Evolutionary conservation across 352 stramenopile species (phyloP), one percentile per base, ranked within the genome.

Genomic region (Phytophthora syringae): DNA sequence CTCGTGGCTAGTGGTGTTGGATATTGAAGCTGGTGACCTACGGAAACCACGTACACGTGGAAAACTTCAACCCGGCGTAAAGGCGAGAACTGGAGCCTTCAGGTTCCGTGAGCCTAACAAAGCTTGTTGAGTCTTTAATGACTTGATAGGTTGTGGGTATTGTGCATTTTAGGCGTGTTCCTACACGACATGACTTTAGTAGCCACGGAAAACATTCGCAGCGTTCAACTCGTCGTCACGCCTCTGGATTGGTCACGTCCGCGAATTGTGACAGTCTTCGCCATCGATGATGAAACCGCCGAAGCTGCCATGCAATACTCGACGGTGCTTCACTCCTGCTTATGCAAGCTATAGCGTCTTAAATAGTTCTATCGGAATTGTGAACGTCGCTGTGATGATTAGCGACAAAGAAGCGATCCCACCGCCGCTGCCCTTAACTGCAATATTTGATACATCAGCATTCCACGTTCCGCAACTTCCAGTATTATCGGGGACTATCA

Each of bases 311-410:
- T 76, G 2, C 85, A 94, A 42, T 86, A 77, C 25, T 84, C 80
- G 3, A 63, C 60, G 1, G 81, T 94, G 32, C 30, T 52, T 0
- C 85, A 94, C 44, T 52, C 43, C 0, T 52, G 69, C 60, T 2
- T 83, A 94, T 58, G 25, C 49, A 2, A 70, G 62, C 27, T 94
- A 94, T 71, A 89, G 91, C 40, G 70, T 84, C 53, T 89, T 79
- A 0, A 90, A 86, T 54, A 65, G 58, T 9, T 78, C 80, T 0
- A 64, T 81, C 1, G 80, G 80, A 0, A 52, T 88, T 36, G 64
- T 72, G 15, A 64, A 57, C 39, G 72, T 92, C 0, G 37, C 63
- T 0, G 77, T 90, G 16, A 80, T 88, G 59, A 76, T 92, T 37
- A 88, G 66, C 52, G 85, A 91, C 44, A 76, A 72, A 4, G 85